phyloP scores from a whole-genome alignment of 2,329 filamentous ascomycete species.

The Verticillium nubilum region DNA sequence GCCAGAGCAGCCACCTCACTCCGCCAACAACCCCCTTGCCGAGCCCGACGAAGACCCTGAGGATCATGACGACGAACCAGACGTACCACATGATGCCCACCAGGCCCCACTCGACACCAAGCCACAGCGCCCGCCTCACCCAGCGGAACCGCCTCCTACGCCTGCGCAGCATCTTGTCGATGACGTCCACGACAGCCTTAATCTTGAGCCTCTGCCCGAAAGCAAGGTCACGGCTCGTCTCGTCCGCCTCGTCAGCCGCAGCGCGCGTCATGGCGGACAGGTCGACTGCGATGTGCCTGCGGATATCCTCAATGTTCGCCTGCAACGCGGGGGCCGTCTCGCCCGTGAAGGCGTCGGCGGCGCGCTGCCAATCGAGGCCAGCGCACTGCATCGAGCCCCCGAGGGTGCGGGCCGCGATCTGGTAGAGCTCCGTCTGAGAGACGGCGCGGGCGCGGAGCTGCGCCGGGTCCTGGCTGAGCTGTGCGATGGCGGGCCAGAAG shows the following conservation, averaged over 20 bases:
- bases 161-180: conserved; percentile 69
- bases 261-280: conserved; percentile 56
- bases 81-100: conserved; percentile 91
- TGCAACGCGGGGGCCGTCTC: conserved; percentile 50
- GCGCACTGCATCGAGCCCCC: conserved; percentile 39
- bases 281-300: conserved; percentile 43
- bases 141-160: conserved; percentile 65
- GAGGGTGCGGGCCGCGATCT: conserved; percentile 47
- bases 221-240: conserved; percentile 69
- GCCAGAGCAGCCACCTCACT: conserved; percentile 79
- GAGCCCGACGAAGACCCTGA: conserved; percentile 59
- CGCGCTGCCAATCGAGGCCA: conserved; percentile 50
- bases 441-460: conserved; percentile 27
- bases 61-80: conserved; percentile 81
- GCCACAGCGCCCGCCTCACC: conserved; percentile 71
- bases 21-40: conserved; percentile 53
- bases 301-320: conserved; percentile 39
- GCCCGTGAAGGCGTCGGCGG: conserved; percentile 53
- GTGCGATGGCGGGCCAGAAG: conserved; percentile 38
- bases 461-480: conserved; percentile 28
- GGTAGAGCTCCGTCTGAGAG: conserved; percentile 39
- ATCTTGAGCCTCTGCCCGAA: conserved; percentile 73
- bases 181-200: conserved; percentile 73
- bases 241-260: conserved; percentile 74
- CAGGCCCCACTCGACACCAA: conserved; percentile 79